Base-by-base conservation (phyloP, 2,329 filamentous ascomycete species). In the Sporothrix inflata region DNA sequence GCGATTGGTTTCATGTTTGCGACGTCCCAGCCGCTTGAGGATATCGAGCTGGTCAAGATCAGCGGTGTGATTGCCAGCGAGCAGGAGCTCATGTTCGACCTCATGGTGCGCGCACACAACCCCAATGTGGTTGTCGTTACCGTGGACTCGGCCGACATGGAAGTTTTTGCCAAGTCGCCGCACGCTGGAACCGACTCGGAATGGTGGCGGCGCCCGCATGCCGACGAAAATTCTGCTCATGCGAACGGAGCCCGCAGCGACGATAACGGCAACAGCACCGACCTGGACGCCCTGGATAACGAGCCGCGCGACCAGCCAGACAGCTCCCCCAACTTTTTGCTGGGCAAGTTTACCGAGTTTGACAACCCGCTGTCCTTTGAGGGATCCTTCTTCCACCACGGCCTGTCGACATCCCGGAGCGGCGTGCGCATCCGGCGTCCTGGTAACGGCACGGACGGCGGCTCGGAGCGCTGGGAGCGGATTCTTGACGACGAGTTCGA, bases 401-500 rank as follows among this genome's bases (percentile, higher is more conserved):
- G 89, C 38, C 83, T 86, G 14, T 92, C 92, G 19, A 88, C 87
- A 21, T 96, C 94, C 0, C 89, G 92, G 5, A 95, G 94, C 40
- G 92, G 96, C 78, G 89, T 99, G 75, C 92, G 95, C 51, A 87
- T 99, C 3, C 83, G 86, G 34, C 90, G 91, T 71, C 96, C 96
- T 0, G 94, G 95, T 4, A 99, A 98, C 80, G 90, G 90, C 77
- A 98, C 96, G 0, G 90, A 94, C 57, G 92, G 92, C 53, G 96
- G 95, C 9, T 91, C 91, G 1, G 90, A 92, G 78, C 89, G 94
- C 14, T 99, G 96, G 96, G 94, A 97, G 79, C 88, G 90, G 73
- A 94, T 98, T 63, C 85, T 98, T 68, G 89, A 97, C 75, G 92
- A 98, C 80, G 93, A 95, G 60, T 99, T 98, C 77, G 94, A 98